These are phyloP conservation scores for Elsinoe batatas DNA, from an alignment of 2,329 filamentous ascomycete genomes.

Conservation along the genomic window DNA sequence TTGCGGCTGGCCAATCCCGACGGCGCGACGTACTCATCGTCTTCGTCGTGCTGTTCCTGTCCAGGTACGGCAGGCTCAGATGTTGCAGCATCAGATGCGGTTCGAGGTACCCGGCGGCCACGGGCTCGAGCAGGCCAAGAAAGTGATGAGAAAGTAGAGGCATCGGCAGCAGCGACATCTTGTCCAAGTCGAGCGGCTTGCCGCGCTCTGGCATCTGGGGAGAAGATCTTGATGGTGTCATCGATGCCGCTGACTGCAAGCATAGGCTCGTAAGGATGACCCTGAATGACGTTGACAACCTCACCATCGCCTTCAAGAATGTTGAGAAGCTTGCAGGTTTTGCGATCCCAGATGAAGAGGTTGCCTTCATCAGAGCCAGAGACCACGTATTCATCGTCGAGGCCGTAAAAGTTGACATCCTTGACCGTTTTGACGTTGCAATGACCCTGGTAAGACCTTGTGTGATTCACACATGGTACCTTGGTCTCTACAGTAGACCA, in stretches of 20 bases:
- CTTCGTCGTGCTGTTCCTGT: conserved; percentile 19
- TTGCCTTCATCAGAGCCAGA: conserved; percentile 57
- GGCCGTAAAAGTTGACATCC: conserved; percentile 58
- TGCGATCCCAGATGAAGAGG: conserved; percentile 59
- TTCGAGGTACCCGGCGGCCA: conserved; percentile 11
- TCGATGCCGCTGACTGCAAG: conserved; percentile 59
- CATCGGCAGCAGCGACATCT: conserved; percentile 45
- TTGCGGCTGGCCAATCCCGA: conserved; percentile 47
- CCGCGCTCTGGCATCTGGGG: conserved; percentile 48
- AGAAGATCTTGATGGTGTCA: conserved; percentile 60
- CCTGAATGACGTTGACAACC: conserved; percentile 60
- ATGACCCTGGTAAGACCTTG: conserved; percentile 50
- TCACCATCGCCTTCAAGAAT: conserved; percentile 58
- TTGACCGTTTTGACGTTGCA: conserved; percentile 60
- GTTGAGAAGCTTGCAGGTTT: conserved; percentile 51
- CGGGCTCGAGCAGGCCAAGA: conserved; percentile 21
- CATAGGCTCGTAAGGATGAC: conserved; percentile 57
- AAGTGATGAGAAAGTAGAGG: conserved; percentile 34
- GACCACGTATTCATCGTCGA: conserved; percentile 59
- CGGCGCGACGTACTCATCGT: conserved; percentile 31
- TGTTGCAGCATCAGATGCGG: conserved; percentile 11
- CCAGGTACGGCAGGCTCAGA: conserved; percentile 21
- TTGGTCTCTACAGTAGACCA: conserved; percentile 45
- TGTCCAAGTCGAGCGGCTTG: conserved; percentile 47
- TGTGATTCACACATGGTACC: conserved; percentile 47